phyloP scores from a whole-genome alignment of 257 asterid species.

The Solanum microdontum region DNA sequence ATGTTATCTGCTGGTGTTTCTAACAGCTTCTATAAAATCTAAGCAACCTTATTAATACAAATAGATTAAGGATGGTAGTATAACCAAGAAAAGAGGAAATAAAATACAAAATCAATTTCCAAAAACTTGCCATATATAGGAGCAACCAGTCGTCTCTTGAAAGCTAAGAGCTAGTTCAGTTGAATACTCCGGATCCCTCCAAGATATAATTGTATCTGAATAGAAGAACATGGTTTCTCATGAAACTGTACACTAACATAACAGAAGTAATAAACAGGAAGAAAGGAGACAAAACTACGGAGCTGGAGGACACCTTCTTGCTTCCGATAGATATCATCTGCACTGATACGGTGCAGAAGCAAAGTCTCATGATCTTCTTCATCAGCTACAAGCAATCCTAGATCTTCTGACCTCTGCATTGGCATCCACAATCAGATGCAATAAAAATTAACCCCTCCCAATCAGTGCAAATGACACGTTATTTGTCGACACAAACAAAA shows the following conservation, averaged over 20 bases:
- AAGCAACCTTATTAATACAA: background rate
- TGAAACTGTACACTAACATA: background rate
- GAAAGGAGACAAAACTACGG: background rate
- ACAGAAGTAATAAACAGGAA: background rate
- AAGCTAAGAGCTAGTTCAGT: slow-evolving; percentile 98
- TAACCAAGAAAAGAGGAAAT: background rate
- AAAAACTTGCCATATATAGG: slow-evolving; percentile 81
- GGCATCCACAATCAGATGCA: slow-evolving; percentile 9
- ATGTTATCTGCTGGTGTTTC: background rate
- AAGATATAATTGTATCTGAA: slow-evolving; percentile 87
- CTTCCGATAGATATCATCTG: slow-evolving; percentile 88
- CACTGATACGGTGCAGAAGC: slow-evolving; percentile 69
- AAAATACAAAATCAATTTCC: background rate
- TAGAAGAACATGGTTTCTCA: background rate
- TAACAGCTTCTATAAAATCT: background rate
- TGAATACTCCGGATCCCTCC: slow-evolving; percentile 92
- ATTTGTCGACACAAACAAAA: background rate
- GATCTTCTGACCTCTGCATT: slow-evolving; percentile 78
- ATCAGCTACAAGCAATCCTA: slow-evolving; percentile 67
- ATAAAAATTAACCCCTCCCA: background rate
- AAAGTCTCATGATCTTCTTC: slow-evolving; percentile 83
- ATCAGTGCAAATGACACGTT: background rate
- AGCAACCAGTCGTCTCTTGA: slow-evolving; percentile 93
- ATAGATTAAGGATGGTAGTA: background rate
- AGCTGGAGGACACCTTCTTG: slow-evolving; percentile 65